Evolutionary conservation across 1,284 basidiomycete species (phyloP).

Genomic region (Leccinum holopus): DNA sequence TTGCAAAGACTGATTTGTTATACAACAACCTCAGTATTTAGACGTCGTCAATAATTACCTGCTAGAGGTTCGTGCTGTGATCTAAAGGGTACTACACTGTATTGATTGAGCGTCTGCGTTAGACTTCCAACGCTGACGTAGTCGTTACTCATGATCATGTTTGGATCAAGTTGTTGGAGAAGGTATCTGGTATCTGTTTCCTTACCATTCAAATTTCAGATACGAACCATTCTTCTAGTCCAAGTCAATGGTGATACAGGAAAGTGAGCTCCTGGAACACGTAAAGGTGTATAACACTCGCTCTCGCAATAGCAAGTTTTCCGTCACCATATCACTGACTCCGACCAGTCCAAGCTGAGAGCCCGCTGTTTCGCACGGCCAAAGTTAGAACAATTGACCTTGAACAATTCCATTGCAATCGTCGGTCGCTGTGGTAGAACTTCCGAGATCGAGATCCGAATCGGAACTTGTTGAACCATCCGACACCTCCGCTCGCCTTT

Average conservation of each 20-base stretch:
- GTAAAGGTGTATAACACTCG: too few relatives aligned
- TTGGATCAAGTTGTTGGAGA: conserved; percentile 2
- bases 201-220: neutral
- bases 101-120: neutral
- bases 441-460: neutral
- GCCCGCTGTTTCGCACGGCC: neutral
- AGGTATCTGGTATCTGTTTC: neutral
- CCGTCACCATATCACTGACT: neutral
- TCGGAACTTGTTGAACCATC: neutral
- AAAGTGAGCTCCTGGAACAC: too few relatives aligned
- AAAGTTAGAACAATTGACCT: neutral
- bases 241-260: neutral
- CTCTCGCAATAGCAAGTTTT: too few relatives aligned
- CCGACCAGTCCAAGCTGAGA: neutral
- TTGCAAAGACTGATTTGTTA: neutral
- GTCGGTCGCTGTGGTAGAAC: neutral
- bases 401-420: neutral
- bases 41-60: conserved; percentile 7
- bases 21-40: neutral
- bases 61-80: neutral
- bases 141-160: conserved; percentile 5
- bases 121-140: neutral
- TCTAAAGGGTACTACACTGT: neutral
- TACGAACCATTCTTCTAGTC: neutral
- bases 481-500: neutral